These are phyloP conservation scores for Alternaria panax DNA, from an alignment of 2,329 filamentous ascomycete genomes.

Conservation along the genomic window DNA sequence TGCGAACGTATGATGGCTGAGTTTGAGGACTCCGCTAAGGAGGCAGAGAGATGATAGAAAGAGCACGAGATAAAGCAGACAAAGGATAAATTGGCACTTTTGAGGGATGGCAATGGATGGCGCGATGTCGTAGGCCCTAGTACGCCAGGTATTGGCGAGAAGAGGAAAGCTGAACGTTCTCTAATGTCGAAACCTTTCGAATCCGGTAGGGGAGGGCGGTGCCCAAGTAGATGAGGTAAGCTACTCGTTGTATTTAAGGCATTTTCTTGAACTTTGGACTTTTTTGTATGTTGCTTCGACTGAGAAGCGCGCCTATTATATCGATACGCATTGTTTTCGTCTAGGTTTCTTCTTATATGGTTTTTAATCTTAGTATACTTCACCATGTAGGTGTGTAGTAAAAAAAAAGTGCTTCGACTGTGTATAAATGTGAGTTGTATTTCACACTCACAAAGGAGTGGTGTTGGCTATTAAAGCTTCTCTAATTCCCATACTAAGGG, in stretches of 20 bases:
- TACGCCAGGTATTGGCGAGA: neutral
- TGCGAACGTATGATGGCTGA: neutral
- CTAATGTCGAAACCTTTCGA: constrained; percentile 9
- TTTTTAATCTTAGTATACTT: neutral
- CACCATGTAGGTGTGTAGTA: neutral
- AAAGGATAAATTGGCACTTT: neutral
- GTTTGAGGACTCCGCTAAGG: neutral
- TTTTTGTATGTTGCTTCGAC: neutral
- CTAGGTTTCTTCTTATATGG: neutral
- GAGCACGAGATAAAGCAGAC: neutral
- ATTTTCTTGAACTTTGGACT: neutral
- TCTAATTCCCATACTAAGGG: neutral
- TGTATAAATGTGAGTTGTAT: neutral
- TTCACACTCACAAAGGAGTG: constrained; percentile 5
- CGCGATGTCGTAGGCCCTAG: neutral
- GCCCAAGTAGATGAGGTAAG: neutral
- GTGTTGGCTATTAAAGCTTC: constrained; percentile 4
- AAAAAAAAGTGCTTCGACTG: neutral
- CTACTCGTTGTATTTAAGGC: neutral
- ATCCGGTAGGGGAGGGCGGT: neutral
- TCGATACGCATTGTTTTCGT: neutral
- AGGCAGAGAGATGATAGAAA: neutral
- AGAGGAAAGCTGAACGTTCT: neutral
- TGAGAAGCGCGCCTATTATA: neutral
- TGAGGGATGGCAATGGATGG: neutral